These are phyloP conservation scores for Ophiostoma perfectum DNA, from an alignment of 2,329 filamentous ascomycete genomes.

Conservation along the genomic window DNA sequence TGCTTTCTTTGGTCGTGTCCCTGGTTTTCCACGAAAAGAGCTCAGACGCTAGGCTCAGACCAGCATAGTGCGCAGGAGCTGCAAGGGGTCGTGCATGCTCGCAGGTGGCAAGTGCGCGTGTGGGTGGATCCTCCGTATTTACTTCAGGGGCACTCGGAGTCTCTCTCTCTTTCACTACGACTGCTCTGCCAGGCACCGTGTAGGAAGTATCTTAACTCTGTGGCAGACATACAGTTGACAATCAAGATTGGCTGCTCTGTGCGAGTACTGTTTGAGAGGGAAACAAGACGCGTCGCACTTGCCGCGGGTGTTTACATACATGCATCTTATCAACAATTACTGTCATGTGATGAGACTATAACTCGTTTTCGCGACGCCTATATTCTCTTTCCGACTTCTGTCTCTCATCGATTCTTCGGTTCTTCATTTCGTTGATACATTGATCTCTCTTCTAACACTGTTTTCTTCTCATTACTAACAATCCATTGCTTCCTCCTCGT, in stretches of 20 bases:
- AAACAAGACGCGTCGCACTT: conserved; percentile 11
- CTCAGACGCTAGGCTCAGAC: conserved; percentile 1
- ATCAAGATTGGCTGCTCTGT: neutral
- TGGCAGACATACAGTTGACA: neutral
- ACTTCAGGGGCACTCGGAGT: neutral
- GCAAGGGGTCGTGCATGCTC: conserved; percentile 14
- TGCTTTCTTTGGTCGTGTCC: neutral
- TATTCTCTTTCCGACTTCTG: neutral
- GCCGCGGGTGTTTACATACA: neutral
- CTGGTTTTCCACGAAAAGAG: conserved; percentile 4
- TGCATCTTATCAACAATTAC: neutral
- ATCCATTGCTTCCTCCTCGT: neutral
- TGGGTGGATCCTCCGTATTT: conserved; percentile 10
- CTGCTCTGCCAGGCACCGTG: conserved; percentile 11
- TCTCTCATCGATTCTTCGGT: neutral
- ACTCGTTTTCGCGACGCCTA: neutral
- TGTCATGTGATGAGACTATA: neutral
- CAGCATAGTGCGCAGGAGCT: neutral
- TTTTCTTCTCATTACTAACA: too few relatives aligned
- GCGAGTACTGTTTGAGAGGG: neutral
- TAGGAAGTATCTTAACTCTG: neutral
- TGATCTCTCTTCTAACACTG: too few relatives aligned
- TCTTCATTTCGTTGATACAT: neutral
- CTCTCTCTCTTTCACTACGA: neutral
- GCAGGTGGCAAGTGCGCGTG: conserved; percentile 1